Percentiles rank a stretch among this genome's conserved stretches.
These are phyloP conservation scores for Plasmodium chabaudi DNA, from an alignment of 169 alveolate species.

Conservation along the genomic window DNA sequence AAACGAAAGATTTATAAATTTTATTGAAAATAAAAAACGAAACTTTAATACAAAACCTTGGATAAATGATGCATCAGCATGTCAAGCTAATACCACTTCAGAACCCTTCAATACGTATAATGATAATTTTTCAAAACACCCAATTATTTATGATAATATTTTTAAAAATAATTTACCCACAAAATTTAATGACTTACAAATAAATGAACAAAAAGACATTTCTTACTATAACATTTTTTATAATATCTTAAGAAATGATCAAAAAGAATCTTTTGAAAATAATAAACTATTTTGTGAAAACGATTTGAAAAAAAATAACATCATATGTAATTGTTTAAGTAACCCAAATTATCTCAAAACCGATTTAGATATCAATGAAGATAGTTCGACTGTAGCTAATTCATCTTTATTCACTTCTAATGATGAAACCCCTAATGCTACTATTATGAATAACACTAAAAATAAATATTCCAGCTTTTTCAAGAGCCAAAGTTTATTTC, in stretches of 20 bases:
- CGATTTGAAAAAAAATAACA: background rate
- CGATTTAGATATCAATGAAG: no score
- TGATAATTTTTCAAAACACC: no score
- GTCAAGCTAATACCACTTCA: no score
- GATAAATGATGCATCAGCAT: no score
- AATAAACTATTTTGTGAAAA: conserved; percentile 14
- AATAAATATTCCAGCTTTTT: background rate
- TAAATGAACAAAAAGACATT: conserved; percentile 26
- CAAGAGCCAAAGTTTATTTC: background rate
- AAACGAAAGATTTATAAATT: conserved; percentile 20
- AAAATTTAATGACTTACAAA: background rate
- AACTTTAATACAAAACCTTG: background rate
- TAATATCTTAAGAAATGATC: conserved; percentile 3
- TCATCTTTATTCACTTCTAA: no score
- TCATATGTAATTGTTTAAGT: background rate
- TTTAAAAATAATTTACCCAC: no score
- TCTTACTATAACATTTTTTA: conserved; percentile 10
- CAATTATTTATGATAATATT: no score
- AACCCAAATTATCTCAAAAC: background rate
- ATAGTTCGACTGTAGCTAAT: no score
- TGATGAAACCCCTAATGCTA: no score
- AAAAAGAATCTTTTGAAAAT: conserved; percentile 10
- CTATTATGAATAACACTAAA: no score
- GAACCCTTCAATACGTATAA: no score
- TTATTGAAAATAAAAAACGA: background rate